phyloP scores from a whole-genome alignment of 208 protist genomes.

The Leptomonas seymouri region DNA sequence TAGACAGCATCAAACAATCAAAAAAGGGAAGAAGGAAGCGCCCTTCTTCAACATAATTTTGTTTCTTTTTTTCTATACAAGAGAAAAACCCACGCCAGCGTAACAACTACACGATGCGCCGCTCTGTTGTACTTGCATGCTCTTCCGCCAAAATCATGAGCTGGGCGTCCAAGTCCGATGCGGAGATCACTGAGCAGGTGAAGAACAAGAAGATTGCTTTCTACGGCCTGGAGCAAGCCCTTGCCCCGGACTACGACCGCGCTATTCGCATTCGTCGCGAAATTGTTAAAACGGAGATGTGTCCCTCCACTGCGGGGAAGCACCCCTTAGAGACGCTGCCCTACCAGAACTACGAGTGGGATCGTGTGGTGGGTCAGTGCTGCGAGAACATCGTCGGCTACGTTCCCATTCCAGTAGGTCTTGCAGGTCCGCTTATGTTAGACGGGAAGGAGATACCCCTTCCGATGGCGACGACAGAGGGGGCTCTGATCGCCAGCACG shows the following conservation, averaged over 20 bases:
- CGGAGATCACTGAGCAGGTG: constrained; percentile 77
- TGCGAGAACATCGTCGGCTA: constrained; percentile 98
- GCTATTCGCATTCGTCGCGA: constrained; percentile 86
- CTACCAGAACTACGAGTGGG: constrained; percentile 91
- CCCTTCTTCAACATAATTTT: background rate
- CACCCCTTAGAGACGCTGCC: constrained; percentile 80
- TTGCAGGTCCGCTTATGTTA: constrained; percentile 95
- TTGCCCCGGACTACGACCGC: constrained; percentile 88
- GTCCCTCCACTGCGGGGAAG: constrained; percentile 24
- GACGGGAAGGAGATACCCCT: constrained; percentile 90
- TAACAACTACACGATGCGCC: constrained; percentile 21
- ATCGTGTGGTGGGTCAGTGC: constrained; percentile 90
- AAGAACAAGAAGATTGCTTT: constrained; percentile 78
- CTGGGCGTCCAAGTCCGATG: constrained; percentile 70
- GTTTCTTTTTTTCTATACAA: background rate
- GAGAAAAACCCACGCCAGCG: background rate
- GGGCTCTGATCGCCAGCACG: constrained; percentile 96
- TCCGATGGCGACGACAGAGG: constrained; percentile 99
- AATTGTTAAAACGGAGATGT: constrained; percentile 63
- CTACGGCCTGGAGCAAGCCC: constrained; percentile 84
- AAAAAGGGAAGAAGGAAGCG: background rate
- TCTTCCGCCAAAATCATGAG: constrained; percentile 29
- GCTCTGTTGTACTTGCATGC: constrained; percentile 28
- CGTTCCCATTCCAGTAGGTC: constrained; percentile 96
- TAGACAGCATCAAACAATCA: too few relatives aligned